phyloP scores from a whole-genome alignment of 2,329 filamentous ascomycete species.

The Clonostachys chloroleuca region DNA sequence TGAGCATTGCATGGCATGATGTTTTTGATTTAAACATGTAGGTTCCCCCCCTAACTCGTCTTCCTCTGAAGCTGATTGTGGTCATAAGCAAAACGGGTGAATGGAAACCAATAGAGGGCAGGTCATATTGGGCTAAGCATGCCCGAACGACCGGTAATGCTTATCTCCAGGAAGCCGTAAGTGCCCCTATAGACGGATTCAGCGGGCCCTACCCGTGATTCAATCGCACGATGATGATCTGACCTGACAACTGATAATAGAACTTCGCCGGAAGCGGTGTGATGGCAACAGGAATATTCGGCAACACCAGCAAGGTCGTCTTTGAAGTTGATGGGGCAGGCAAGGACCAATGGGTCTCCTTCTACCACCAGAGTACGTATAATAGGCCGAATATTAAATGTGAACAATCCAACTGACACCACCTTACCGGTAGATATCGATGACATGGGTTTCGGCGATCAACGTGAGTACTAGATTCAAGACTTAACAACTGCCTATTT shows the following conservation, averaged over 20 bases:
- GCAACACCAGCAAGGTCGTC: constrained; percentile 45
- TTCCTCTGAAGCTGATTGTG: too few species aligned
- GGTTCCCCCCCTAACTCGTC: constrained; percentile 13
- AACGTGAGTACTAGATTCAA: constrained; percentile 20
- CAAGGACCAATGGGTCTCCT: constrained; percentile 47
- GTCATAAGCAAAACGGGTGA: constrained; percentile 35
- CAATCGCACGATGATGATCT: neutral
- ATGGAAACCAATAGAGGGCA: constrained; percentile 38
- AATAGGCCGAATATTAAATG: neutral
- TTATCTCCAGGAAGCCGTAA: constrained; percentile 42
- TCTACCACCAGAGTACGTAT: constrained; percentile 44
- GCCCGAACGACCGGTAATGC: constrained; percentile 36
- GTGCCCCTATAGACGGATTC: neutral
- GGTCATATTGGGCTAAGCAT: constrained; percentile 36
- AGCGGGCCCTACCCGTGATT: neutral
- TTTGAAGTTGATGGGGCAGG: constrained; percentile 42
- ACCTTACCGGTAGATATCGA: constrained; percentile 34
- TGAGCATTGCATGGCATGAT: constrained; percentile 46
- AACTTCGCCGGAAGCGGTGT: constrained; percentile 37
- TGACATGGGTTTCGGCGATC: constrained; percentile 55
- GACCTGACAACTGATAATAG: constrained; percentile 11
- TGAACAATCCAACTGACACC: neutral
- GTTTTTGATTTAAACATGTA: constrained; percentile 47
- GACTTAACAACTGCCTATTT: neutral
- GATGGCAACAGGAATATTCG: constrained; percentile 45